Evolutionary conservation across 148 eudicot species (phyloP).

Genomic region (Vaccinium darrowii): DNA sequence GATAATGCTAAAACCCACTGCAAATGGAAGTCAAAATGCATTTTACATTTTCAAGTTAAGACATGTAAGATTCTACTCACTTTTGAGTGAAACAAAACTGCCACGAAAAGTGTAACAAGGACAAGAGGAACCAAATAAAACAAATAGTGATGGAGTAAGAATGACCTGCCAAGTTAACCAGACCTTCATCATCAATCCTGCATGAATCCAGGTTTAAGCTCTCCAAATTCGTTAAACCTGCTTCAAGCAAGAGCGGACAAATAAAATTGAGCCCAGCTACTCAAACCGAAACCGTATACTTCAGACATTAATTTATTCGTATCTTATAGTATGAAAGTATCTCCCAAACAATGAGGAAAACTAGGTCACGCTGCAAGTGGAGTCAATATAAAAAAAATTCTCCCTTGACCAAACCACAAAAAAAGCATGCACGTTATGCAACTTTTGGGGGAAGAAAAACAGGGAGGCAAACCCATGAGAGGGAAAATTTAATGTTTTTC

Average conservation of each 20-base stretch:
- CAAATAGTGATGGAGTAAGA: neutral
- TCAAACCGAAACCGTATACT: neutral
- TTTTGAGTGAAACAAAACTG: neutral
- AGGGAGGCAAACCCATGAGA: neutral
- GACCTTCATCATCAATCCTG: conserved; percentile 75
- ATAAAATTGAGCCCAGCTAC: neutral
- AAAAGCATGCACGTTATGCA: neutral
- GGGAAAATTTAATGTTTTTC: neutral
- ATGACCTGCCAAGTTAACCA: conserved; percentile 58
- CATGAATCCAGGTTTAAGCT: conserved; percentile 92
- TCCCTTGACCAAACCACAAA: neutral
- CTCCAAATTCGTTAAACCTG: conserved; percentile 81
- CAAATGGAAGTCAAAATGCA: neutral
- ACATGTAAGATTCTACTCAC: neutral
- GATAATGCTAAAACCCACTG: neutral
- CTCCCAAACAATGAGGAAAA: neutral
- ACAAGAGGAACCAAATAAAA: neutral
- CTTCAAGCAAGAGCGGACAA: conserved; percentile 3
- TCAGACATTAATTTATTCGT: neutral
- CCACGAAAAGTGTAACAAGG: neutral
- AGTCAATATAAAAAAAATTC: neutral
- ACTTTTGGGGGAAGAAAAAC: neutral
- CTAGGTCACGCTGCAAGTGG: neutral
- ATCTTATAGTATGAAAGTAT: neutral
- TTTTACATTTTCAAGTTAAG: neutral